Conservation (phyloP, 257 asterid genomes). For the Nicotiana noctiflora region DNA sequence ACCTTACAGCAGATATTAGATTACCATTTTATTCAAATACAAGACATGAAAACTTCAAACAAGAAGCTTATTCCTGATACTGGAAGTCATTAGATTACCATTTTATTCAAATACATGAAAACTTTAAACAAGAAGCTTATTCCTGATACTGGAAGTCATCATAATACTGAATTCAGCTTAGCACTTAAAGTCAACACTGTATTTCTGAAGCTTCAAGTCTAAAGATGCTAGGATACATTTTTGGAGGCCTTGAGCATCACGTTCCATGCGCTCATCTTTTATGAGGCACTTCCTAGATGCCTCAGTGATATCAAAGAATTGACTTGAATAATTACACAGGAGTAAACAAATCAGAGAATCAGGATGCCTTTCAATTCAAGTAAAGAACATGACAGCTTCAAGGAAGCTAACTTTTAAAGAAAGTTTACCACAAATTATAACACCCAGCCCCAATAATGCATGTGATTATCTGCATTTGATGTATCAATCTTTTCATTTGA, state of each 20-base stretch:
- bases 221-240: background rate
- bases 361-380: background rate
- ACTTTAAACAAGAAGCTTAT: background rate
- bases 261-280: background rate
- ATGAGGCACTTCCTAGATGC: background rate
- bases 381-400: background rate
- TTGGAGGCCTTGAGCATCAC: background rate
- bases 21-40: background rate
- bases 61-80: background rate
- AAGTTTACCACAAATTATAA: background rate
- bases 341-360: background rate
- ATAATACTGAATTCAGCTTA: background rate
- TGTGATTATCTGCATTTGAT: background rate
- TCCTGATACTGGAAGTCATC: background rate
- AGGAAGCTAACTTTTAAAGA: background rate
- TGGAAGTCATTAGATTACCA: background rate
- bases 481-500: background rate
- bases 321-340: background rate
- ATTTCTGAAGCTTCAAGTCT: conserved; percentile 1
- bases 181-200: background rate
- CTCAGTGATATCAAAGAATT: background rate
- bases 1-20: background rate
- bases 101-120: conserved; percentile 1
- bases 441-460: background rate
- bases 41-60: conserved; percentile 3